Evolutionary conservation across 306 rosid genomes (phyloP), one percentile per base, ranked within the genome.

Genomic region (Albizia julibrissin): DNA sequence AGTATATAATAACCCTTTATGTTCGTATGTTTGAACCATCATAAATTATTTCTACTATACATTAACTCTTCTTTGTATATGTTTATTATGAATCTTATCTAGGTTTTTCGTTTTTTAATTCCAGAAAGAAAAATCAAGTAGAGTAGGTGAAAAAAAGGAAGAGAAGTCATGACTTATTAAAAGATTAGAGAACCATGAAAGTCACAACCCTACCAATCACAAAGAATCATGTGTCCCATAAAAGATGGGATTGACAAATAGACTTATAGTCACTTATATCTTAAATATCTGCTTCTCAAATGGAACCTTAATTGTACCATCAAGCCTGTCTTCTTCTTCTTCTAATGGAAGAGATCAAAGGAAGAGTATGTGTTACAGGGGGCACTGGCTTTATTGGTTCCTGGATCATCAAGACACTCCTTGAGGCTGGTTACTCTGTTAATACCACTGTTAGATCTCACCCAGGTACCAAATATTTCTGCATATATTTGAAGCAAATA

Each of bases 301-400:
- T 47, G 5, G 50, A 47, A 47, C 54, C 50, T 46, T 37, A 37
- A 37, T 37, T 46, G 2, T 49, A 52, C 59, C 59, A 3, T 54
- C 62, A 3, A 21, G 12, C 24, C 27, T 18, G 26, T 8, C 26
- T 21, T 7, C 27, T 54, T 21, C 62, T 54, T 54, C 27, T n/a
- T 10, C 10, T 1, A 52, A 52, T 79, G 88, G 88, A 74, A 8
- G 49, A 62, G 10, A 13, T 47, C 4, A 66, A 74, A 47, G 89
- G 87, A 3, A 65, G 68, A 42, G 86, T 87, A 0, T 81, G 87
- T 79, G 90, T 84, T 6, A 87, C 90, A 0, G 84, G 87, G 10
- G 90, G 87, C 5, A 78, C 87, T 0, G 86, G 90, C 66, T 81
- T 39, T 15, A 26, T 84, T 43, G 86, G 82, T 24, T 87, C 87